Conservation (phyloP, 352 stramenopile species). For the Globisporangium middletonii region DNA sequence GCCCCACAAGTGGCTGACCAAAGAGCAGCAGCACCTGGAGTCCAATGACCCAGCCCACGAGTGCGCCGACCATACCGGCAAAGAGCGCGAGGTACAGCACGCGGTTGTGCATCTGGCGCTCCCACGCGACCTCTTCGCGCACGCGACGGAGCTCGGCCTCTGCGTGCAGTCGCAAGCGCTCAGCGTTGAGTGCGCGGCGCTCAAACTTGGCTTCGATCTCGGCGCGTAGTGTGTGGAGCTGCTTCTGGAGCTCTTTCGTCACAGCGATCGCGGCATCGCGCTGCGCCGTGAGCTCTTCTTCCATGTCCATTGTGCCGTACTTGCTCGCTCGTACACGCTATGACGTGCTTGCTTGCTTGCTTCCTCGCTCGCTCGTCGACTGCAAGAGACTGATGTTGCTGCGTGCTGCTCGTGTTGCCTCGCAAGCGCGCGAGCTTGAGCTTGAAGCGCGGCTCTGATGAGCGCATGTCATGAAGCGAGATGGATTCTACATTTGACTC, state of each 20-base stretch:
- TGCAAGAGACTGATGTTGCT: neutral
- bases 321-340: neutral
- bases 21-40: conserved; percentile 45
- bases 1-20: conserved; percentile 49
- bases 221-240: conserved; percentile 45
- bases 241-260: conserved; percentile 63
- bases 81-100: conserved; percentile 55
- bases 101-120: conserved; percentile 33
- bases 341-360: neutral
- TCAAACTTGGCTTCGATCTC: conserved; percentile 51
- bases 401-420: too few relatives aligned
- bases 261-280: conserved; percentile 70
- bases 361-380: neutral
- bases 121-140: conserved; percentile 43
- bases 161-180: conserved; percentile 58
- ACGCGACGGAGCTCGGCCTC: conserved; percentile 45
- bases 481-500: neutral
- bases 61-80: conserved; percentile 34
- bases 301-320: conserved; percentile 26
- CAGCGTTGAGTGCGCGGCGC: conserved; percentile 59
- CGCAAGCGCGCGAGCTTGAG: too few relatives aligned
- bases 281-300: conserved; percentile 69
- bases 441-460: conserved; percentile 6
- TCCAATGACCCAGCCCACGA: conserved; percentile 44
- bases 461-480: conserved; percentile 1